These are phyloP conservation scores for Dendrobium officinale DNA, from an alignment of 106 monocot species.

Conservation along the genomic window DNA sequence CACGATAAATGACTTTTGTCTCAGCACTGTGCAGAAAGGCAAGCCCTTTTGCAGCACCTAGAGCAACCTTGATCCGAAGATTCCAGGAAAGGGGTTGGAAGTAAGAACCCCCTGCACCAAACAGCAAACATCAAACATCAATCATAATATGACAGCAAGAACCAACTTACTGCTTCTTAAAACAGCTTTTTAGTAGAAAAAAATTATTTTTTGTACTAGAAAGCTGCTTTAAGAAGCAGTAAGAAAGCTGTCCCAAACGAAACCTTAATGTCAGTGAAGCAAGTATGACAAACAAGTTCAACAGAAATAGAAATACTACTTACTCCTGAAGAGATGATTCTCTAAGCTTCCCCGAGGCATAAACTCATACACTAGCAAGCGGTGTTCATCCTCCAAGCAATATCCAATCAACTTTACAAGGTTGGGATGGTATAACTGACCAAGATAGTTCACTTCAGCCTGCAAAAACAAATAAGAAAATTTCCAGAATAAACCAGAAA, in stretches of 20 bases:
- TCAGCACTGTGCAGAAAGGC: slow-evolving; percentile 10
- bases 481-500: background rate
- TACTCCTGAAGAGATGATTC: slow-evolving; percentile 13
- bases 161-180: background rate
- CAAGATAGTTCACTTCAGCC: slow-evolving; percentile 11
- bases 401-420: slow-evolving; percentile 11
- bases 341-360: slow-evolving; percentile 12
- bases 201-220: no score
- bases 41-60: slow-evolving; percentile 12
- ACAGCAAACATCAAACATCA: background rate
- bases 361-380: slow-evolving; percentile 8
- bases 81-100: slow-evolving; percentile 9
- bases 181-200: no score
- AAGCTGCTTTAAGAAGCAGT: no score
- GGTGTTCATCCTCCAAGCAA: slow-evolving; percentile 12
- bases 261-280: background rate
- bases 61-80: slow-evolving; percentile 11
- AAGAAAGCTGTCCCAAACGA: no score
- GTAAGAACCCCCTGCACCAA: slow-evolving; percentile 4
- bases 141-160: background rate
- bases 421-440: slow-evolving; percentile 12
- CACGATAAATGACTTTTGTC: slow-evolving; percentile 11
- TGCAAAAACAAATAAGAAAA: background rate
- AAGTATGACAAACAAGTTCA: background rate
- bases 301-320: background rate